phyloP scores from a whole-genome alignment of 176 grass and related monocot species.

The Pontederia crassipes region DNA sequence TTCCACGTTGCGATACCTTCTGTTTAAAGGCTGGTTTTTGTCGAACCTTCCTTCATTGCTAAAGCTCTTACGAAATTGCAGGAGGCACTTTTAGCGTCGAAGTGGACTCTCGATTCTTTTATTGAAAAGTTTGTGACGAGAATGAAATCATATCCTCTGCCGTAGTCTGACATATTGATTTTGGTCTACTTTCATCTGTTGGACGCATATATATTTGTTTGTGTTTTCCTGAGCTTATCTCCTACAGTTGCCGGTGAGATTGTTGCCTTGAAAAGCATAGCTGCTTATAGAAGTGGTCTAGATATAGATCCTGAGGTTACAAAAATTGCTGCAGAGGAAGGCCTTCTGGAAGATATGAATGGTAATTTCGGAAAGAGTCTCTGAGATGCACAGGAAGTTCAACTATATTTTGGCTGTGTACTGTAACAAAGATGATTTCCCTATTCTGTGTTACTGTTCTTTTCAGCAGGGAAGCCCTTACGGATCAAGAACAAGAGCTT shows the following conservation, averaged over 20 bases:
- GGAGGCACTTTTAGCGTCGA: slow-evolving; percentile 51
- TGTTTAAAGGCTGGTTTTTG: not conserved
- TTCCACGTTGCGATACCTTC: not conserved
- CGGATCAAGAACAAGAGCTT: slow-evolving; percentile 81
- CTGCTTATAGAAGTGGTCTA: slow-evolving; percentile 85
- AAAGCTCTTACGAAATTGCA: slow-evolving; percentile 25
- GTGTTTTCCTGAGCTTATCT: slow-evolving; percentile 35
- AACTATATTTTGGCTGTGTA: not conserved
- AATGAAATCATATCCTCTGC: slow-evolving; percentile 90
- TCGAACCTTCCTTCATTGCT: not conserved
- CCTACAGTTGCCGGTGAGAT: slow-evolving; percentile 57
- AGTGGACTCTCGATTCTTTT: slow-evolving; percentile 73
- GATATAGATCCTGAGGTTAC: slow-evolving; percentile 65
- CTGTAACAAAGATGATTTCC: not conserved
- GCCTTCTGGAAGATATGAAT: slow-evolving; percentile 54
- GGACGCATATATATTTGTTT: slow-evolving; percentile 12
- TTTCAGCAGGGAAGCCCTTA: slow-evolving; percentile 71
- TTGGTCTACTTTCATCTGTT: slow-evolving; percentile 1
- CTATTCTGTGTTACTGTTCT: slow-evolving; percentile 6
- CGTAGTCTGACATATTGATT: slow-evolving; percentile 9
- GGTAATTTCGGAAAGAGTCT: slow-evolving; percentile 29
- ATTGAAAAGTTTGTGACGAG: slow-evolving; percentile 51
- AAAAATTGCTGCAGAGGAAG: slow-evolving; percentile 70
- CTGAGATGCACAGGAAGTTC: not conserved
- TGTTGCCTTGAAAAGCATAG: slow-evolving; percentile 86